A percentile compares a stretch with the other conserved stretches of the same genome.
phyloP scores from a whole-genome alignment of 345 rosid genomes.

The Orychophragmus violaceus region DNA sequence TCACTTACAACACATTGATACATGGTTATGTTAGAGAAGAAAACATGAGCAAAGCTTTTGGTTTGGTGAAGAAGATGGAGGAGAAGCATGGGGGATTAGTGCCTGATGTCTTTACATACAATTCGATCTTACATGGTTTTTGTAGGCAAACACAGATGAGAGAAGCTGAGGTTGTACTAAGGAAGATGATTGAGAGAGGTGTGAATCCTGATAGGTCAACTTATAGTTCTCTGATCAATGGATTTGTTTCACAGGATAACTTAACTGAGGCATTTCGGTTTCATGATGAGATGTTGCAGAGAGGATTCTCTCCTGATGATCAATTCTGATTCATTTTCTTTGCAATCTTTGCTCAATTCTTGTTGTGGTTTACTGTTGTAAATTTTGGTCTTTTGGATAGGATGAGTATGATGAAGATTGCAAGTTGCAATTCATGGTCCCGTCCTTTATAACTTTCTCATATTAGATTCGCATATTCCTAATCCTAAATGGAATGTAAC shows the following conservation, averaged over 20 bases:
- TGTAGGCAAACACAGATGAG: slow-evolving; percentile 72
- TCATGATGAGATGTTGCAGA: slow-evolving; percentile 79
- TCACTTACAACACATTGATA: slow-evolving; percentile 63
- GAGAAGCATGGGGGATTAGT: slow-evolving; percentile 35
- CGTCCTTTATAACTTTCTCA: too few relatives aligned
- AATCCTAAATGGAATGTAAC: too few relatives aligned
- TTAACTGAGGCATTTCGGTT: slow-evolving; percentile 71
- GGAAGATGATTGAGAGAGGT: slow-evolving; percentile 65
- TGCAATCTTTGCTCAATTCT: neutral
- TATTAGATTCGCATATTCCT: too few relatives aligned
- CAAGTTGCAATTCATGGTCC: neutral
- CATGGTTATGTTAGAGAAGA: slow-evolving; percentile 64
- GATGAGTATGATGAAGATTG: too few relatives aligned
- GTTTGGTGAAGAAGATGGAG: slow-evolving; percentile 60
- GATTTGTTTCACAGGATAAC: slow-evolving; percentile 64
- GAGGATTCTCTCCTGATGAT: slow-evolving; percentile 82
- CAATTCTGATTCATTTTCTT: slow-evolving; percentile 30
- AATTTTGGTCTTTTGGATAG: neutral
- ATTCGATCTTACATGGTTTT: slow-evolving; percentile 59
- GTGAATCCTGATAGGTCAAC: slow-evolving; percentile 58
- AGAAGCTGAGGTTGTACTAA: slow-evolving; percentile 53
- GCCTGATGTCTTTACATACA: slow-evolving; percentile 59
- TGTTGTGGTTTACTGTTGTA: neutral
- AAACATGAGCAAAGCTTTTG: slow-evolving; percentile 59
- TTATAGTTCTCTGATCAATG: slow-evolving; percentile 69